Conservation (phyloP, 768 basidiomycete genomes). For the Mycena capillaripes region DNA sequence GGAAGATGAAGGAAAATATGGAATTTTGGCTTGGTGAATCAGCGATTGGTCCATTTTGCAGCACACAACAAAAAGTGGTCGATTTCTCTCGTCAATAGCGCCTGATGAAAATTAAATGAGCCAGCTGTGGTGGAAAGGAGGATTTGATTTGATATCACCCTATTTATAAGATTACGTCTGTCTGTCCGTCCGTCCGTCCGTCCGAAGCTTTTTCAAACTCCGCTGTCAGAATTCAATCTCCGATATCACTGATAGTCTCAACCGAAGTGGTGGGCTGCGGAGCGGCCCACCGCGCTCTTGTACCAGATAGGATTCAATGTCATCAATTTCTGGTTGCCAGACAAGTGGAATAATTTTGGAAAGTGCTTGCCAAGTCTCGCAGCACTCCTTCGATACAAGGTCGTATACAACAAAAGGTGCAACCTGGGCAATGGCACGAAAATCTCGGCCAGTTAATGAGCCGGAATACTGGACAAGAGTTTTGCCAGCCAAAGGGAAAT, state of each 20-base stretch:
- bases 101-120: constrained; percentile 28
- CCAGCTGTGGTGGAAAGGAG: not conserved
- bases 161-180: no score
- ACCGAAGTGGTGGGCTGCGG: no score
- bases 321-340: constrained; percentile 55
- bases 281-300: no score
- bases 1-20: constrained; percentile 56
- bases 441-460: constrained; percentile 54
- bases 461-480: constrained; percentile 49
- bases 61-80: constrained; percentile 50
- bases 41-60: constrained; percentile 45
- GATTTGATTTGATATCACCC: not conserved
- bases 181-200: no score
- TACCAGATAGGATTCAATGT: constrained; percentile 37
- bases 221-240: no score
- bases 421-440: constrained; percentile 51
- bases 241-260: no score
- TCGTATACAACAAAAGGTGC: no score
- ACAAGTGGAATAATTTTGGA: constrained; percentile 51
- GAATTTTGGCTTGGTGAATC: constrained; percentile 61
- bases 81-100: constrained; percentile 44
- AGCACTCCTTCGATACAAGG: no score
- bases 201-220: no score
- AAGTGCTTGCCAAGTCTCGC: no score
- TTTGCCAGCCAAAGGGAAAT: constrained; percentile 44